phyloP scores from a whole-genome alignment of 192 early-diverging fungal species.

The Coemansia sp. region DNA sequence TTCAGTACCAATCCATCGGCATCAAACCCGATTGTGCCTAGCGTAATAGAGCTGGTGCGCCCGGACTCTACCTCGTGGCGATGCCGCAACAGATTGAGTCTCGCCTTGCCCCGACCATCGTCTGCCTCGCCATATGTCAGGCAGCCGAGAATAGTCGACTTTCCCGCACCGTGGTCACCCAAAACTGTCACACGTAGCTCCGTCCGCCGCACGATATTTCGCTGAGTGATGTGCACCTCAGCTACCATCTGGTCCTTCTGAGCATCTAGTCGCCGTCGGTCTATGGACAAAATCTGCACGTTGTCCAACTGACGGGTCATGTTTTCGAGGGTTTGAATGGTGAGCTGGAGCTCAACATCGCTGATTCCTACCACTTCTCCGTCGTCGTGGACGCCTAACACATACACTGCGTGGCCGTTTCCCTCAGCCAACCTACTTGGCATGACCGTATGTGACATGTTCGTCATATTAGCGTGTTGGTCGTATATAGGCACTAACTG shows the following conservation, averaged over 20 bases:
- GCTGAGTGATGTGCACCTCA: slow-evolving; percentile 72
- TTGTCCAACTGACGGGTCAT: slow-evolving; percentile 47
- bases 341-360: slow-evolving; percentile 34
- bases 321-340: slow-evolving; percentile 15
- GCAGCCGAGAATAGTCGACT: slow-evolving; percentile 84
- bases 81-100: slow-evolving; percentile 84
- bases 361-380: slow-evolving; percentile 75
- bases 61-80: slow-evolving; percentile 90
- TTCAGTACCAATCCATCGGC: slow-evolving; percentile 69
- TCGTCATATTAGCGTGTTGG: neutral
- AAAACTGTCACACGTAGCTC: slow-evolving; percentile 84
- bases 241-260: slow-evolving; percentile 59
- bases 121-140: slow-evolving; percentile 80
- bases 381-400: slow-evolving; percentile 85
- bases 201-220: slow-evolving; percentile 62
- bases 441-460: slow-evolving; percentile 45
- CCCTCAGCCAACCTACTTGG: slow-evolving; percentile 89
- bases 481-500: neutral
- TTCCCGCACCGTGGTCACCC: slow-evolving; percentile 75
- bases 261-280: slow-evolving; percentile 21
- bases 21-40: slow-evolving; percentile 84
- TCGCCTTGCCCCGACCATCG: slow-evolving; percentile 81
- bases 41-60: slow-evolving; percentile 85
- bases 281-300: slow-evolving; percentile 35
- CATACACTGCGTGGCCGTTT: slow-evolving; percentile 82